Conservation (phyloP, 345 rosid genomes). For the Draba incana region DNA sequence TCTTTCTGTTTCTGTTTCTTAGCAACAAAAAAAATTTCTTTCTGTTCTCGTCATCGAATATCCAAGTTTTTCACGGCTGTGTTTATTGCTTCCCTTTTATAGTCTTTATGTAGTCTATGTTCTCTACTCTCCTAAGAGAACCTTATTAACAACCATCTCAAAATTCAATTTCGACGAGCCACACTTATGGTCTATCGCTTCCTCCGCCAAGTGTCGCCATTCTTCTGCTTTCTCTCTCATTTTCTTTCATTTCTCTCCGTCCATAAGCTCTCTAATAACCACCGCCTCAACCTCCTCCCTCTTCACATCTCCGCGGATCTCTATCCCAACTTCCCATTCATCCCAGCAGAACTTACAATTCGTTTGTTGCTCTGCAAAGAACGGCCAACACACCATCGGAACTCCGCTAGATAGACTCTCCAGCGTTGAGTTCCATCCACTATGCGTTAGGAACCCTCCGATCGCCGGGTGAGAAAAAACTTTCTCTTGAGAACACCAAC, state of each 20-base stretch:
- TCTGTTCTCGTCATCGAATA: no score
- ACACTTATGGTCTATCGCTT: constrained; percentile 13
- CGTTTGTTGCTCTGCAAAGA: constrained; percentile 64
- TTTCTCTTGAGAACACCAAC: constrained; percentile 62
- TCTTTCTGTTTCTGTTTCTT: no score
- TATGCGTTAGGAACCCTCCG: constrained; percentile 61
- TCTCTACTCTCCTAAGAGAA: constrained; percentile 29
- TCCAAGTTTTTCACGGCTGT: no score
- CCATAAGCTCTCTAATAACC: constrained; percentile 58
- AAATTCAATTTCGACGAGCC: constrained; percentile 49
- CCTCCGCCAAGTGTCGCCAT: constrained; percentile 45
- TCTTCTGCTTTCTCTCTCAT: constrained; percentile 50
- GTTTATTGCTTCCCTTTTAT: no score
- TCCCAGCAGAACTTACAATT: constrained; percentile 51
- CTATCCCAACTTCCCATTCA: constrained; percentile 64
- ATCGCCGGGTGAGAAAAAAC: constrained; percentile 52
- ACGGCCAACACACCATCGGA: constrained; percentile 66
- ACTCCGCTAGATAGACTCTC: constrained; percentile 55
- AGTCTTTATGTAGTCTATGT: no score
- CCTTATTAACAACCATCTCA: constrained; percentile 37
- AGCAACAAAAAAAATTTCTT: no score
- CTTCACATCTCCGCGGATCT: constrained; percentile 53
- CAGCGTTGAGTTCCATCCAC: constrained; percentile 69
- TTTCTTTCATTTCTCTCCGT: constrained; percentile 50
- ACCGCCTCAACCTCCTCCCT: constrained; percentile 51